Base-by-base conservation (phyloP, 169 alveolate genomes). In the Plasmodium gallinaceum region DNA sequence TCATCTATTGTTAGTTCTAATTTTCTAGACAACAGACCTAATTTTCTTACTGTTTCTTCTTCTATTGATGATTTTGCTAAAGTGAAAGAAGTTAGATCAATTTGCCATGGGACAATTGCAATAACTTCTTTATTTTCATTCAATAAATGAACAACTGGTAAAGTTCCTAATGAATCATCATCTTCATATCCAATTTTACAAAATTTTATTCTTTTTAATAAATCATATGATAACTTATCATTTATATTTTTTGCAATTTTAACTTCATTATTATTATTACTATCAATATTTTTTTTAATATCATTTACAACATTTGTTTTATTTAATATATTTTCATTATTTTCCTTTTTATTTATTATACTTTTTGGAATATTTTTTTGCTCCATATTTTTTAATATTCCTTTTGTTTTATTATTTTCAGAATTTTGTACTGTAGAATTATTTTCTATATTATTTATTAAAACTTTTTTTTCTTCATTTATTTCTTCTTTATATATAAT, bases 51-150 rank as follows among this genome's bases (percentile, higher is more conserved):
- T 45, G 73, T 65, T 42, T 57, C 93, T 74, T 76, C 90, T 69
- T 83, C 92, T 61, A 48, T 62, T 71, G 74, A 88, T 26, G 88
- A 94, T 88, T 68, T 94, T 92, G 69, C 90, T 60, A 80, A 57
- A 10, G 90, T 52, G 9, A 80, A 80, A 7, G 90, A 80, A 10
- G 90, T 68, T 68, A 80, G 43, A 60, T 80, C 90, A 52, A 80
- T 52, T 18, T 80, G 90, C 90, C 90, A 80, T 37, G 90, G 90
- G 5, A 80, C 90, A 24, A 68, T 80, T 20, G 90, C 90, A 51
- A 80, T 14, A 0, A 80, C 42, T 1, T 6, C 39, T 66, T 80
- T 80, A 54, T 80, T 62, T 37, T 52, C 83, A 54, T 80, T 66
- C 52, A 80, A 51, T 42, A 80, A 68, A 66, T 80, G 90, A 9